Base-by-base conservation (phyloP, 1,284 basidiomycete species). In the Boletus albobrunnescens region DNA sequence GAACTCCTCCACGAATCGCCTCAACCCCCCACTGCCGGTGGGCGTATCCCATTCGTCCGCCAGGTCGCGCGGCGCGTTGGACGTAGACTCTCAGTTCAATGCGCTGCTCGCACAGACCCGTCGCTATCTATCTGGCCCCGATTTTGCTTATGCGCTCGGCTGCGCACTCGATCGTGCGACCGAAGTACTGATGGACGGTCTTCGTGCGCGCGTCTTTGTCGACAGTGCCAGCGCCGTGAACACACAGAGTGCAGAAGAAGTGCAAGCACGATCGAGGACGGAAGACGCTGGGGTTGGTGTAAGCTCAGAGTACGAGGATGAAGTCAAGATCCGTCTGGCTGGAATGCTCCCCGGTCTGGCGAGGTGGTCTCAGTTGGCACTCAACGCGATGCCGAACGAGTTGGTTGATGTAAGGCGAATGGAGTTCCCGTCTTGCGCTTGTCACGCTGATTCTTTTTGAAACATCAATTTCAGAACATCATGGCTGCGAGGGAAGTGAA, bases 321-420 rank as follows among this genome's bases (percentile, higher is more conserved):
- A 76, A 37, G 67, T 76, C 48, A 71, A 76, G 54, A 72, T 87
- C 17, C 70, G 83, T 35, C 66, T 93, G 6, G 92, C 91, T 16
- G 80, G 81, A 12, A 67, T 94, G 50, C 70, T 94, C 17, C 92
- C 91, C 5, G 83, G 82, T 1, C 70, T 94, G 32, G 81, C 87
- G 40, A 72, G 81, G 49, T 91, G 90, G 83, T 85, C 83, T 59
- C 79, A 82, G 53, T 55, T 82, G 37, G 84, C 86, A 28, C 64
- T 91, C 44, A 78, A 83, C 47, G 79, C 79, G 9, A 65, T 87
- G 37, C 89, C 91, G 19, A 94, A 91, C 67, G 87, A 89, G 65
- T 73, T 92, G 56, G 78, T 92, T 22, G 90, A 94, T 68, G 89
- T 90, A 64, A 64, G 87, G 67, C 27, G 41, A 47, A 7, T 8